Percentiles rank a stretch among this genome's conserved stretches.
Conservation (phyloP, 2,329 filamentous ascomycete genomes). For the Neodidymelliopsis sp. region DNA sequence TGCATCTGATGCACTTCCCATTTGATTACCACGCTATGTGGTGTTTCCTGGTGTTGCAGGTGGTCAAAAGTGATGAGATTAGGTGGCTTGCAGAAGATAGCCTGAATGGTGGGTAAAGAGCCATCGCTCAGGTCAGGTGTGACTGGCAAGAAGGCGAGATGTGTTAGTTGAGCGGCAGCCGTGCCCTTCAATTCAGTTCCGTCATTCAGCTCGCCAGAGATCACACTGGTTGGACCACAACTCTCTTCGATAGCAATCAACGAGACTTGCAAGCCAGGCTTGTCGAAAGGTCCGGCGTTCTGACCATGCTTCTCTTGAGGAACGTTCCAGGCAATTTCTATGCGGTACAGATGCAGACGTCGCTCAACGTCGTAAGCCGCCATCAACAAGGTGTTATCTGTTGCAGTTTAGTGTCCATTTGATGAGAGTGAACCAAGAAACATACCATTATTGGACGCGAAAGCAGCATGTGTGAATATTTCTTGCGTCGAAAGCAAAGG, state of each 20-base stretch:
- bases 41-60: constrained; percentile 67
- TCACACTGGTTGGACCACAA: constrained; percentile 39
- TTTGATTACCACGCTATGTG: constrained; percentile 77
- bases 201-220: constrained; percentile 32
- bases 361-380: constrained; percentile 73
- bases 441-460: constrained; percentile 72
- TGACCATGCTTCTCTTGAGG: constrained; percentile 65
- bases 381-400: constrained; percentile 64
- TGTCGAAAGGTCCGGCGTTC: constrained; percentile 51
- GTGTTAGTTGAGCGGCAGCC: constrained; percentile 63
- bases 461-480: constrained; percentile 51
- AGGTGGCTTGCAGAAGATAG: constrained; percentile 71
- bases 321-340: constrained; percentile 76
- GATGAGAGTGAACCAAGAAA: background rate
- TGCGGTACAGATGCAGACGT: constrained; percentile 76
- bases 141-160: constrained; percentile 75
- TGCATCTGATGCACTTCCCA: constrained; percentile 78
- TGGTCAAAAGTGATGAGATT: constrained; percentile 47
- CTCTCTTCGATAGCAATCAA: constrained; percentile 40
- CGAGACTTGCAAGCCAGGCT: constrained; percentile 41
- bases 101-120: constrained; percentile 70
- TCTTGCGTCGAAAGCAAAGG: constrained; percentile 69
- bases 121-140: constrained; percentile 68
- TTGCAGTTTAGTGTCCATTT: background rate
- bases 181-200: constrained; percentile 33